phyloP scores from a whole-genome alignment of 306 rosid genomes.

The Medicago truncatula region MtrunA17r5.0-ANR NC_053048.1:44049501-44050000 shows the following conservation, averaged over 20 bases:
- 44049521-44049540: conserved; percentile 82
- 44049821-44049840: background rate
- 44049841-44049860: background rate
- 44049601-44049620: conserved; percentile 74
- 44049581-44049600: conserved; percentile 76
- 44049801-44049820: background rate
- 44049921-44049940: background rate
- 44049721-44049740: too few species aligned
- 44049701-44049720: too few species aligned
- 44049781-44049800: background rate
- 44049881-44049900: background rate
- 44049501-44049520: conserved; percentile 69
- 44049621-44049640: conserved; percentile 79
- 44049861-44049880: background rate
- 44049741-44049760: too few species aligned
- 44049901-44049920: background rate
- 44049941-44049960: too few species aligned
- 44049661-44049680: conserved; percentile 63
- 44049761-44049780: too few species aligned
- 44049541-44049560: conserved; percentile 69
- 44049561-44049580: conserved; percentile 67
- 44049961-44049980: too few species aligned
- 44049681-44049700: conserved; percentile 43
- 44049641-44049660: conserved; percentile 73
- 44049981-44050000: too few species aligned